A percentile compares a stretch with the other conserved stretches of the same genome.
Conservation (phyloP, 2,329 filamentous ascomycete species). For the Ascochyta clinopodiicola region DNA sequence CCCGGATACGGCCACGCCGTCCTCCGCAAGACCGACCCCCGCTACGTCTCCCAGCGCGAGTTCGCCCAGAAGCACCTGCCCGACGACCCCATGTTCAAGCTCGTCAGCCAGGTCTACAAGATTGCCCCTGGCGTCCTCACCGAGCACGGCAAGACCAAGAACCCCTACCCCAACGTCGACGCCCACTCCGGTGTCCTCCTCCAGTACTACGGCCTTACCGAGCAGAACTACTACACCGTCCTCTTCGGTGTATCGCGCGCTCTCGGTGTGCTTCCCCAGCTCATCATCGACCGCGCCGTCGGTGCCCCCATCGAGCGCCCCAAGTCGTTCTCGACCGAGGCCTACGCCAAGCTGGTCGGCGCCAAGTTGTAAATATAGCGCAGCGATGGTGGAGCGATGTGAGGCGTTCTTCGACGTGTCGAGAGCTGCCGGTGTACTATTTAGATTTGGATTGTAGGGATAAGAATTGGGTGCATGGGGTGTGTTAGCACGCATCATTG, state of each 20-base stretch:
- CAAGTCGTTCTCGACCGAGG: constrained; percentile 98
- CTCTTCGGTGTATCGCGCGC: constrained; percentile 98
- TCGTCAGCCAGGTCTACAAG: constrained; percentile 99
- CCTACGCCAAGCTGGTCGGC: constrained; percentile 90
- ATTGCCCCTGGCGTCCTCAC: constrained; percentile 97
- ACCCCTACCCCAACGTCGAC: constrained; percentile 98
- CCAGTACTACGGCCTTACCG: constrained; percentile 98
- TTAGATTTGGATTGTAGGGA: constrained; percentile 46
- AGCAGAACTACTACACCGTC: constrained; percentile 99
- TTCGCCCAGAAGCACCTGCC: constrained; percentile 94
- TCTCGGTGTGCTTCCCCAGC: constrained; percentile 96
- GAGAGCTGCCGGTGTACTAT: constrained; percentile 41
- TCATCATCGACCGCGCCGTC: constrained; percentile 98
- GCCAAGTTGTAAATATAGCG: constrained; percentile 77
- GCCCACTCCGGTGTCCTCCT: constrained; percentile 99
- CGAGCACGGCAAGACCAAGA: constrained; percentile 99
- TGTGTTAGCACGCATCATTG: constrained; percentile 33
- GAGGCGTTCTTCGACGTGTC: constrained; percentile 29
- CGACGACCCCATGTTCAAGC: constrained; percentile 99
- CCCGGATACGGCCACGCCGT: constrained; percentile 99
- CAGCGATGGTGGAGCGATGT: constrained; percentile 19
- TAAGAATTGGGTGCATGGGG: constrained; percentile 35
- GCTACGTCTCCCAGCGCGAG: constrained; percentile 97
- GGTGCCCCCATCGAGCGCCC: constrained; percentile 97
- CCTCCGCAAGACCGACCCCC: constrained; percentile 98